phyloP scores from a whole-genome alignment of 352 stramenopile species.

The Phytopythium montanum region DNA sequence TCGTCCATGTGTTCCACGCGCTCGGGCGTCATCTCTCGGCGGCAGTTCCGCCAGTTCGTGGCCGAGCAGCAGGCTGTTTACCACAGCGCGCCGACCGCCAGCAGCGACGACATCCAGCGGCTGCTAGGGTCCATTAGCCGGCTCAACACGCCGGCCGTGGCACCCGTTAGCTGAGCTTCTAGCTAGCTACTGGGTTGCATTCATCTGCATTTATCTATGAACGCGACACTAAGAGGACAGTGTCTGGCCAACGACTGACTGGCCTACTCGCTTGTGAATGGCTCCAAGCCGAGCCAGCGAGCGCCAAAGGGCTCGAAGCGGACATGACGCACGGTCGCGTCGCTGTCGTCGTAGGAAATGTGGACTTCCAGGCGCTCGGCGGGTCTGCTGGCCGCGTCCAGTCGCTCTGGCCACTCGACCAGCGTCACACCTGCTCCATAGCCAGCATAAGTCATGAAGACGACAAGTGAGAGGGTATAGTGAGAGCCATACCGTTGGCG shows the following conservation, averaged over 20 bases:
- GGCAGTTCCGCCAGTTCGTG: constrained; percentile 50
- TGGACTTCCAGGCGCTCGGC: constrained; percentile 46
- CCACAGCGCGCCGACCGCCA: constrained; percentile 25
- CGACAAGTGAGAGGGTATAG: neutral
- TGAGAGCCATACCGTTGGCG: constrained; percentile 22
- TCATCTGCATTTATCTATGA: neutral
- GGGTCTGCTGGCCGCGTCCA: constrained; percentile 35
- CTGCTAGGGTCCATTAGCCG: constrained; percentile 37
- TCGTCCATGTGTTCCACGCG: constrained; percentile 47
- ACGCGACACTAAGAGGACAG: neutral
- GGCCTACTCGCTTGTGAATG: constrained; percentile 5
- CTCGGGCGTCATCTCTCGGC: constrained; percentile 50
- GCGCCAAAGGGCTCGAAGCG: constrained; percentile 34
- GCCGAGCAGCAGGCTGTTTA: constrained; percentile 31
- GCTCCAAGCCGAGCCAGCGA: constrained; percentile 25
- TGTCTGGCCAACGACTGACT: neutral
- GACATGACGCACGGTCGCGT: constrained; percentile 35
- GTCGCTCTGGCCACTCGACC: constrained; percentile 74
- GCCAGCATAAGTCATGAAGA: neutral
- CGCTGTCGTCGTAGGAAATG: constrained; percentile 50
- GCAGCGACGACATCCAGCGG: constrained; percentile 37
- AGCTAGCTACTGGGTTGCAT: neutral
- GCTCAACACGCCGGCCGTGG: neutral
- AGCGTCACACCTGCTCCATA: constrained; percentile 43
- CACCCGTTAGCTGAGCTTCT: constrained; percentile 1